These are phyloP conservation scores for Ogataea salicorniae DNA, from an alignment of 805 yeast species.

Conservation along the genomic window DNA sequence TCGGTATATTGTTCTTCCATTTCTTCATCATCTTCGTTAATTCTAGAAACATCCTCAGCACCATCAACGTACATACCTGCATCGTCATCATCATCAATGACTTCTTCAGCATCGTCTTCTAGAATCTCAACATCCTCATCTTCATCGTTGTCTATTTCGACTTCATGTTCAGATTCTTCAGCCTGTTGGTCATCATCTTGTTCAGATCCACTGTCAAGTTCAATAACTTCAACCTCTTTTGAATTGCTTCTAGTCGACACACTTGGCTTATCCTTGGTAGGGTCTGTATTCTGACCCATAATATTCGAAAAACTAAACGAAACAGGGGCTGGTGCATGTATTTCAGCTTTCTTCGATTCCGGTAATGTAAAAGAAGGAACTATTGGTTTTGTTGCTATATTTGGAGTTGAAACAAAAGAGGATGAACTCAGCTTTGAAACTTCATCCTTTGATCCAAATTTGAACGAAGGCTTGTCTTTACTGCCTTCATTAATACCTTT, in stretches of 20 bases:
- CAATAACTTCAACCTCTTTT: slow-evolving; percentile 2
- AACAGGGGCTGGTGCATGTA: no score
- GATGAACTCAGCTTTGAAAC: background rate
- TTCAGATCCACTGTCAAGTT: background rate
- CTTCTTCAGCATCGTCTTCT: background rate
- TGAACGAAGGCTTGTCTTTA: background rate
- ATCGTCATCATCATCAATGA: background rate
- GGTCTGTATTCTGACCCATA: no score
- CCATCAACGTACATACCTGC: background rate
- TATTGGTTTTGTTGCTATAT: background rate
- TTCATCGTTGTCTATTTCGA: background rate
- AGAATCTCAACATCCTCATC: background rate
- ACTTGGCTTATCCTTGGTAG: background rate
- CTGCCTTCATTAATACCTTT: background rate
- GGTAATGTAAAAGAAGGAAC: background rate
- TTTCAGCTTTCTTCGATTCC: background rate
- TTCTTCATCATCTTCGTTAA: background rate
- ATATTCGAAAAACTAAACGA: no score
- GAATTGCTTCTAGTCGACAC: background rate
- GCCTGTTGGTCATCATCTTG: background rate
- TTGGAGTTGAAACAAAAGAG: background rate
- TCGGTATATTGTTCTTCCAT: no score
- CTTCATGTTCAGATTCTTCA: slow-evolving; percentile 2
- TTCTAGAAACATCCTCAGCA: slow-evolving; percentile 3
- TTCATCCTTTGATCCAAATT: background rate